Percentiles rank a stretch among this genome's conserved stretches.
Conservation (phyloP, 345 rosid species). For the Corchorus olitorius region DNA sequence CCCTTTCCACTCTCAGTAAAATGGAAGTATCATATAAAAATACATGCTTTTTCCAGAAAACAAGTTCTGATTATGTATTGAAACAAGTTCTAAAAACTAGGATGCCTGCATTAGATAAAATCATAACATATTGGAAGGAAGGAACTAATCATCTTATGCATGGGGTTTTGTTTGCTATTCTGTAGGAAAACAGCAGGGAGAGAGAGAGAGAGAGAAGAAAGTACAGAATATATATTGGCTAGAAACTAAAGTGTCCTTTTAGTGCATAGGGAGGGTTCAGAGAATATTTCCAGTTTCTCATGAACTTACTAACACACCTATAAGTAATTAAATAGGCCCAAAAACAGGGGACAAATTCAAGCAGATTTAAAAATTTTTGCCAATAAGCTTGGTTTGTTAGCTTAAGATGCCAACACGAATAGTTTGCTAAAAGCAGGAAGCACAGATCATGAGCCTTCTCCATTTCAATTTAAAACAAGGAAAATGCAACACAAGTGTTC, state of each 20-base stretch:
- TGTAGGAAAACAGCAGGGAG: not conserved
- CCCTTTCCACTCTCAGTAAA: not conserved
- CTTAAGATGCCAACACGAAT: not conserved
- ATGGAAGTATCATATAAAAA: not conserved
- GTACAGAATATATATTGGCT: not conserved
- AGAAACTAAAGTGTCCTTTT: not conserved
- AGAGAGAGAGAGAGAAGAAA: not conserved
- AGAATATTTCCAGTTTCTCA: not conserved
- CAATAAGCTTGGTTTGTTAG: conserved; percentile 7
- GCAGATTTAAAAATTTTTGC: not conserved
- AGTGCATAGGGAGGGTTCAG: not conserved
- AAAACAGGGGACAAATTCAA: not conserved
- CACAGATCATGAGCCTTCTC: not conserved
- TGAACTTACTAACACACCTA: not conserved
- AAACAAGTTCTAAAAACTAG: not conserved
- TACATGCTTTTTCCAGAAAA: conserved; percentile 9
- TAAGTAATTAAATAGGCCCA: not conserved
- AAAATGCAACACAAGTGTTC: conserved; percentile 1
- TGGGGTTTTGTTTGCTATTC: not conserved
- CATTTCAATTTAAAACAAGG: not conserved
- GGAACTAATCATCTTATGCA: not conserved
- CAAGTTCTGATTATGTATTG: not conserved
- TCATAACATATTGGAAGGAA: not conserved
- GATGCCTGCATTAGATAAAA: not conserved
- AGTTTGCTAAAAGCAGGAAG: conserved; percentile 1